Evolutionary conservation across 1,139 yeast species (phyloP).

Genomic region (Spencermartinsiella ligniputridi): DNA sequence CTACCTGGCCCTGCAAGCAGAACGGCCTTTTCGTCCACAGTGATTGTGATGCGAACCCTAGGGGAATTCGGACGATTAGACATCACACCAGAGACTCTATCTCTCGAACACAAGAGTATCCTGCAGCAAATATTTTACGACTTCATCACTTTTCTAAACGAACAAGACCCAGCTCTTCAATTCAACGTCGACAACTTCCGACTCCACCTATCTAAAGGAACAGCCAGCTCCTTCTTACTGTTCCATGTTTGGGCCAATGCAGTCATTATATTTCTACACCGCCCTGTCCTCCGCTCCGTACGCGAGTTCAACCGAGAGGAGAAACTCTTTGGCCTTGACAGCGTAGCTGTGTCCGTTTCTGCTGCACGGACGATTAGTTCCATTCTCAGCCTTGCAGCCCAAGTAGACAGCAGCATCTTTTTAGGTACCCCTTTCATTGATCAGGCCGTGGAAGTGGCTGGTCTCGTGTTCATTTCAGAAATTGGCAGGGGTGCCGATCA

Average conservation of each 20-base stretch:
- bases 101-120: not conserved
- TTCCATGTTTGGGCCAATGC: slow-evolving; percentile 5
- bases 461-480: slow-evolving; percentile 2
- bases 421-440: slow-evolving; percentile 3
- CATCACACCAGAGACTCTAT: not conserved
- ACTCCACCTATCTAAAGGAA: not conserved
- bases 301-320: not conserved
- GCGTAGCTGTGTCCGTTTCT: slow-evolving; percentile 1
- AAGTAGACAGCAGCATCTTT: not conserved
- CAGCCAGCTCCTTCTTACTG: slow-evolving; percentile 1
- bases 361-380: slow-evolving; percentile 6
- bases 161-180: slow-evolving; percentile 1
- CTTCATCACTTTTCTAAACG: slow-evolving; percentile 3
- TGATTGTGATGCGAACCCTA: slow-evolving; percentile 1
- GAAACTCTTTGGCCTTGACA: slow-evolving; percentile 3
- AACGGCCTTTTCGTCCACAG: slow-evolving; percentile 1
- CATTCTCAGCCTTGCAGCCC: slow-evolving; percentile 2
- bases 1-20: not conserved
- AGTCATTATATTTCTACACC: slow-evolving; percentile 2
- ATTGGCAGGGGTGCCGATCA: slow-evolving; percentile 1
- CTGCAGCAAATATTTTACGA: slow-evolving; percentile 1
- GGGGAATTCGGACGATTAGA: not conserved
- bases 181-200: slow-evolving; percentile 5
- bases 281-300: slow-evolving; percentile 2
- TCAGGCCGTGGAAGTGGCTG: slow-evolving; percentile 6